Percentiles rank a stretch among this genome's conserved stretches.
These are phyloP conservation scores for Aureobasidium lini DNA, from an alignment of 2,329 filamentous ascomycete species.

Conservation along the genomic window DNA sequence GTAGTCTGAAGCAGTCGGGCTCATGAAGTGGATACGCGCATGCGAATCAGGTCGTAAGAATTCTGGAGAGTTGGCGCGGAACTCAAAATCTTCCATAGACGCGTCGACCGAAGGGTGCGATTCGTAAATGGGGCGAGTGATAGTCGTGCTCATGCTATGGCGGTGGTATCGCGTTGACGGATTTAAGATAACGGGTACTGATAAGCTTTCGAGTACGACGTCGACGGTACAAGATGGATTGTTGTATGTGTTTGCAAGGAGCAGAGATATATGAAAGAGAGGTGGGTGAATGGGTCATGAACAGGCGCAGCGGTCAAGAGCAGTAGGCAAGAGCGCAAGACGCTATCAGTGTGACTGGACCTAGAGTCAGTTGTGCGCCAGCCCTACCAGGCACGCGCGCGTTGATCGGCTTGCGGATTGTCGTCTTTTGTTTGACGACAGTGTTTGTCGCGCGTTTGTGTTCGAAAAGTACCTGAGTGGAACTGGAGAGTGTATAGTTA, in stretches of 20 bases:
- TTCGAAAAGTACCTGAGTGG: conserved; percentile 4
- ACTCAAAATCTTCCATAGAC: conserved; percentile 56
- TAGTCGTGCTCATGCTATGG: conserved; percentile 16
- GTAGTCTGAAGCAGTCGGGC: conserved; percentile 35
- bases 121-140: conserved; percentile 40
- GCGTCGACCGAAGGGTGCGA: conserved; percentile 51
- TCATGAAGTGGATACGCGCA: conserved; percentile 35
- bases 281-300: not conserved
- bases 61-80: conserved; percentile 45
- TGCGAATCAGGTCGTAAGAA: conserved; percentile 55
- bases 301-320: conserved; percentile 9
- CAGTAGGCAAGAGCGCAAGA: conserved; percentile 6
- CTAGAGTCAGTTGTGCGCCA: conserved; percentile 7
- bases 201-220: not conserved
- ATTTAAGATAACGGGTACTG: conserved; percentile 8
- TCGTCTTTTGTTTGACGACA: not conserved
- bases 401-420: not conserved
- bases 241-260: not conserved
- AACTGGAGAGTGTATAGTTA: conserved; percentile 10
- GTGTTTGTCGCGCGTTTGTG: conserved; percentile 7
- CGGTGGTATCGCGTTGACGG: conserved; percentile 11
- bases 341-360: conserved; percentile 8
- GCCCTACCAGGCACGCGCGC: conserved; percentile 5
- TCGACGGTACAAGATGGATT: not conserved
- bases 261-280: not conserved